A percentile compares a stretch with the other conserved stretches of the same genome.
Conservation (phyloP, 768 basidiomycete genomes). For the Rhodotorula paludigena region DNA sequence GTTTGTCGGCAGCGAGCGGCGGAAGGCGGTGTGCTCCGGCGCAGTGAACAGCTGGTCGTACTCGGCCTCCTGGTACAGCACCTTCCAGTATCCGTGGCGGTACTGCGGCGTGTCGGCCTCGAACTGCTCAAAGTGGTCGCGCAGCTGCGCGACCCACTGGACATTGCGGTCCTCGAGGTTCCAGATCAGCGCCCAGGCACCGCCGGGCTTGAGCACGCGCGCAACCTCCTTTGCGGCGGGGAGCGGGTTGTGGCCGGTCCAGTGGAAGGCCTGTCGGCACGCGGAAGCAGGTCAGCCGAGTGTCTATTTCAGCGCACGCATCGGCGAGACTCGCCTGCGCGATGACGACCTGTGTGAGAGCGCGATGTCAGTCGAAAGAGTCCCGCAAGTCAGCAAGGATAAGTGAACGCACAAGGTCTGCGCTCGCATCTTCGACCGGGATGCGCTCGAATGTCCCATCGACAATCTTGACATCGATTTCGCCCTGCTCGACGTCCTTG, state of each 20-base stretch:
- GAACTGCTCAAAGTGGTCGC: conserved; percentile 53
- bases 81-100: conserved; percentile 32
- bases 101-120: conserved; percentile 27
- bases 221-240: conserved; percentile 69
- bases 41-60: conserved; percentile 53
- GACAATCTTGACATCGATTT: conserved; percentile 50
- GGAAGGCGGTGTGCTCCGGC: conserved; percentile 55
- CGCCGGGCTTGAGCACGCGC: conserved; percentile 71
- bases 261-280: conserved; percentile 73
- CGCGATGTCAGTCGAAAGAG: conserved; percentile 50
- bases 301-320: neutral
- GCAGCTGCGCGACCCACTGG: conserved; percentile 67
- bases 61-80: conserved; percentile 44
- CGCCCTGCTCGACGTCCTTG: neutral
- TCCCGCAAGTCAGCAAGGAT: neutral
- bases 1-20: conserved; percentile 56
- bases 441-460: conserved; percentile 70
- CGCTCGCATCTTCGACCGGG: conserved; percentile 61
- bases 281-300: neutral
- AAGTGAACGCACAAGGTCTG: conserved; percentile 61
- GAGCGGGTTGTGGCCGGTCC: conserved; percentile 72
- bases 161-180: conserved; percentile 76
- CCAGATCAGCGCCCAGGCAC: conserved; percentile 73
- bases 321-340: neutral
- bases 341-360: conserved; percentile 18